Base-by-base conservation (phyloP, 2,329 filamentous ascomycete genomes). In the Calonectria leucothoes region DNA sequence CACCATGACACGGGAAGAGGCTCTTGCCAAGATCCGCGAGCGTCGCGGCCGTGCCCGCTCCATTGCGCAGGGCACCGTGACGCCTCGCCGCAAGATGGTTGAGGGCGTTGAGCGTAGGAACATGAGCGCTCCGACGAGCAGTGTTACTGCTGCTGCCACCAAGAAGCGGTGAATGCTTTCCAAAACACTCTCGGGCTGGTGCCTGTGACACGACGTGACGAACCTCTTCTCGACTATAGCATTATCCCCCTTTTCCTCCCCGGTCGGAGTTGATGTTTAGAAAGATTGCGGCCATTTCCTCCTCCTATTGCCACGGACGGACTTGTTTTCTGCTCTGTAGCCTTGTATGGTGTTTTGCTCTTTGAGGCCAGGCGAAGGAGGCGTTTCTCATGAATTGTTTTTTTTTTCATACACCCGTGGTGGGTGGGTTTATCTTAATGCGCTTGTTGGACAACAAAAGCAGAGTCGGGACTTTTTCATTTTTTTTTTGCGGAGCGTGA, bases 11-110 rank as follows among this genome's bases (percentile, higher is more conserved):
- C 89, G 94, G 68, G 94, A 95, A 82, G 89, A 95, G 83, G 94
- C 94, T 4, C 88, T 96, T 20, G 93, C 93, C 69, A 91, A 93
- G 82, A 96, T 96, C 77, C 89, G 92, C 67, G 92, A 94, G 84
- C 88, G 94, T 33, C 87, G 94, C 67, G 93, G 93, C 8, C 87
- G 94, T 57, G 93, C 94, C 70, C 89, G 91, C 77, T 94, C 93
- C 82, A 90, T 93, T 71, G 91, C 92, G 6, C 88, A 91, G 66
- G 91, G 91, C 3, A 89, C 91, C 7, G 86, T 89, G 73, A 93
- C 93, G 25, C 79, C 82, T 10, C 86, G 87, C 74, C 91, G 89
- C 83, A 88, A 89, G 82, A 90, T 90, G 87, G 82, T 91, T 48
- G 85, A 88, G 74, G 90, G 88, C 31, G 84, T 77, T 49, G 79